Base-by-base conservation (phyloP, 352 stramenopile species). In the Phytophthora cryptogea region DNA sequence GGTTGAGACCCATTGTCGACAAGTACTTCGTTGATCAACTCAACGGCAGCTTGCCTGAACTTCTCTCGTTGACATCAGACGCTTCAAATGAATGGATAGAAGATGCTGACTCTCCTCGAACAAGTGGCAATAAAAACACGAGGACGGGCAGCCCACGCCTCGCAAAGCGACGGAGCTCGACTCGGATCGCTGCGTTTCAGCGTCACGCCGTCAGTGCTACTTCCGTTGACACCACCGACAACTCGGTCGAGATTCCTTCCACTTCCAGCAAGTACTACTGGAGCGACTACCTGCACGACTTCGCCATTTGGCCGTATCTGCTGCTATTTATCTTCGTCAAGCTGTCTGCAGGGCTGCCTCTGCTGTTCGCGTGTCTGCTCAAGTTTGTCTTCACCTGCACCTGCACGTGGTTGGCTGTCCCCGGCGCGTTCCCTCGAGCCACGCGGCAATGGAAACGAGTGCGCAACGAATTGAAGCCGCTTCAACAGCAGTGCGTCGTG, bases 301-400 rank as follows among this genome's bases (percentile, higher is more conserved):
- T 88, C 47, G 63, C 59, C 39, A 83, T 93, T 42, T 93, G 84
- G 84, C 81, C 84, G 57, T 90, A 88, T 61, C 36, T 90, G 35
- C 56, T 90, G 36, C 61, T 80, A 46, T 65, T 79, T 67, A 63
- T 89, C 43, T 86, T 90, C 42, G 67, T 69, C 14, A 67, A 77
- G 36, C 49, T 80, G 16, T 77, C 76, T 2, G 36, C 63, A 0
- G 66, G 74, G 23, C 57, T 76, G 7, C 57, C 67, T 23, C 71
- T 90, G 20, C 48, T 88, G 6, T 68, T 66, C 11, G 78, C 83
- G 13, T 90, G 76, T 41, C 33, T 36, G 13, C 49, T 88, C 57
- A 93, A 93, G 71, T 78, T 90, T 41, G 14, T 81, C 13, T 90
- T 90, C 49, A 89, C 84, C 8, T 90, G 78, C 50, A 65, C 51